A percentile compares a stretch with the other conserved stretches of the same genome.
Evolutionary conservation across 306 rosid genomes (phyloP).

Genomic region (Mimosa bimucronata): DNA sequence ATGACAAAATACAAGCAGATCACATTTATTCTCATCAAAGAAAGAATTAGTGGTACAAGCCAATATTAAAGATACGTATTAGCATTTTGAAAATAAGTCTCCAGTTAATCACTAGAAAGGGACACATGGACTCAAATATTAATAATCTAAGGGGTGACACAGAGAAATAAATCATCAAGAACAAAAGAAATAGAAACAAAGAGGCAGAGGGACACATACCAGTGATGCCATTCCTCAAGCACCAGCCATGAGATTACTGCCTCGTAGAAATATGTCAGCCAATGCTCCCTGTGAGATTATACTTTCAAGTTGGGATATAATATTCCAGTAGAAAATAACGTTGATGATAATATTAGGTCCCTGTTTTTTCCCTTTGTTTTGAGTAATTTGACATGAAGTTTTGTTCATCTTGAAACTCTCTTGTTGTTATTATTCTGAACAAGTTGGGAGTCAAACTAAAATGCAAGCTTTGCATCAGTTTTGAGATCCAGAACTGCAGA

Average conservation of each 20-base stretch:
- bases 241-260: slow-evolving; percentile 72
- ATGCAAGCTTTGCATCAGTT: slow-evolving; percentile 5
- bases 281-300: slow-evolving; percentile 70
- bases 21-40: background rate
- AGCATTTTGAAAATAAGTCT: slow-evolving; percentile 35
- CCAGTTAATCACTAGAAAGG: slow-evolving; percentile 28
- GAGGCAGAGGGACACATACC: slow-evolving; percentile 45
- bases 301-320: slow-evolving; percentile 9
- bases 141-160: background rate
- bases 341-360: background rate
- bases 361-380: slow-evolving; percentile 1
- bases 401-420: slow-evolving; percentile 27
- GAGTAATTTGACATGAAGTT: slow-evolving; percentile 1
- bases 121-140: slow-evolving; percentile 13
- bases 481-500: background rate
- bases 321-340: slow-evolving; percentile 5
- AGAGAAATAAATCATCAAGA: background rate
- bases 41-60: background rate
- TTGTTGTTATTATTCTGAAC: slow-evolving; percentile 1
- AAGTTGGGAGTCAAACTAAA: slow-evolving; percentile 20
- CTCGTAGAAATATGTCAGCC: slow-evolving; percentile 86
- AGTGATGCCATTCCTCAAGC: slow-evolving; percentile 93
- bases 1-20: slow-evolving; percentile 2
- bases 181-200: background rate
- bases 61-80: slow-evolving; percentile 16